Conservation (phyloP, 768 basidiomycete genomes). For the Lepiota subincarnata region DNA sequence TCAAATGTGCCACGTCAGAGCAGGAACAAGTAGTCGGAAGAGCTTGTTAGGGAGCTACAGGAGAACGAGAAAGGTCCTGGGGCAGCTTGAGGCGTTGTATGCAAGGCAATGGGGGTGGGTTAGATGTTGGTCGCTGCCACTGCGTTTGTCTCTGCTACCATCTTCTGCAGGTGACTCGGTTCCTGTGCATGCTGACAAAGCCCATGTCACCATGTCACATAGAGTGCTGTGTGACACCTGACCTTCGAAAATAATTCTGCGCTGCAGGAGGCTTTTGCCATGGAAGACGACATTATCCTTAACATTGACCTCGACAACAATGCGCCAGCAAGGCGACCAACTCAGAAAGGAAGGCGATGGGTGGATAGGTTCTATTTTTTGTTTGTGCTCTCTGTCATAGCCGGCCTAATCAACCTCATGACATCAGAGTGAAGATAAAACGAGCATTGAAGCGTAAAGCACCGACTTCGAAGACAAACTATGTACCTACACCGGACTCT, state of each 20-base stretch:
- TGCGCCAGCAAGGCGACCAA: constrained; percentile 22
- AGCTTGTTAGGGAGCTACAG: not conserved
- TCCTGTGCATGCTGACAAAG: constrained; percentile 12
- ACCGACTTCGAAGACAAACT: constrained; percentile 30
- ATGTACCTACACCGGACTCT: constrained; percentile 2
- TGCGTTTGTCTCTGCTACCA: constrained; percentile 9
- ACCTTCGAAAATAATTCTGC: not conserved
- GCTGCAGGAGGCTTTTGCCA: constrained; percentile 18
- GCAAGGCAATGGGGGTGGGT: not conserved
- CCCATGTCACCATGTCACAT: not conserved
- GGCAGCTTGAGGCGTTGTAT: too few species aligned
- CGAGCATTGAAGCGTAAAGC: constrained; percentile 60
- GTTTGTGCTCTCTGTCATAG: not conserved
- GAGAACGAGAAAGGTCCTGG: too few species aligned
- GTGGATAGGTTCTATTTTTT: constrained; percentile 57
- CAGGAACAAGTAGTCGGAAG: not conserved
- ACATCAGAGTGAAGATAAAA: constrained; percentile 66
- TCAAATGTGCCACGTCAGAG: constrained; percentile 9
- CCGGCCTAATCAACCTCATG: constrained; percentile 15
- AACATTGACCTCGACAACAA: constrained; percentile 53
- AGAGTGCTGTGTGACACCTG: not conserved
- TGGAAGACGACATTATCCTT: constrained; percentile 75
- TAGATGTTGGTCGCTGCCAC: not conserved
- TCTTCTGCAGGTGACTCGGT: constrained; percentile 6
- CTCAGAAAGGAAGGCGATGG: constrained; percentile 66